Conservation (phyloP, 805 yeast genomes). For the Metschnikowia similis region DNA sequence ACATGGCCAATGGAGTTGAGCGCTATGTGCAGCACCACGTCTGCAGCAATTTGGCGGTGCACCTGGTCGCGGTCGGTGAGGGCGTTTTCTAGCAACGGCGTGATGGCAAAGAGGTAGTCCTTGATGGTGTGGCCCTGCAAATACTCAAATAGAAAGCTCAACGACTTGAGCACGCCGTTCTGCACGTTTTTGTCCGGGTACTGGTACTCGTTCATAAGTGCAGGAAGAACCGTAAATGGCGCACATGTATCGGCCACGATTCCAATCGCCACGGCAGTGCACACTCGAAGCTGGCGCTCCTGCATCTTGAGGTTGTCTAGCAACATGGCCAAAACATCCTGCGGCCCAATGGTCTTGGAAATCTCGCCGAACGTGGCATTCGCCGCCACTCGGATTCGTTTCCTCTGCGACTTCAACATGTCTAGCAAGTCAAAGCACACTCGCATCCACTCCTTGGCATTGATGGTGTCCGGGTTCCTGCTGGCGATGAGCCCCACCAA, state of each 20-base stretch:
- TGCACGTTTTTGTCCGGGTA: slow-evolving; percentile 91
- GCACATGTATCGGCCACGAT: slow-evolving; percentile 91
- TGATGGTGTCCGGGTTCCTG: slow-evolving; percentile 72
- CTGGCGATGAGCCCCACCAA: slow-evolving; percentile 81
- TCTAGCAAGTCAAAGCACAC: slow-evolving; percentile 88
- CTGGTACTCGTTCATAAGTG: slow-evolving; percentile 90
- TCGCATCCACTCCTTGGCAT: slow-evolving; percentile 97
- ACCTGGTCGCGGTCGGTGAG: slow-evolving; percentile 85
- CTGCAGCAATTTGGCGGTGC: slow-evolving; percentile 93
- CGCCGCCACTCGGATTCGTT: slow-evolving; percentile 76
- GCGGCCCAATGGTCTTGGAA: slow-evolving; percentile 92
- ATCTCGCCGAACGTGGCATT: slow-evolving; percentile 88
- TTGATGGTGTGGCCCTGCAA: slow-evolving; percentile 69
- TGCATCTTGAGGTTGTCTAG: slow-evolving; percentile 84
- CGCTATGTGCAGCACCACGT: slow-evolving; percentile 78
- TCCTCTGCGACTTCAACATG: slow-evolving; percentile 76
- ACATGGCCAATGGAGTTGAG: slow-evolving; percentile 72
- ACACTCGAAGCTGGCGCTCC: slow-evolving; percentile 93
- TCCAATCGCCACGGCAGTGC: slow-evolving; percentile 97
- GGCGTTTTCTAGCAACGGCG: slow-evolving; percentile 84
- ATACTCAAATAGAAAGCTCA: slow-evolving; percentile 90
- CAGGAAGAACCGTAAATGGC: slow-evolving; percentile 91
- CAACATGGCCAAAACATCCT: slow-evolving; percentile 81
- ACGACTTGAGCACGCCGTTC: slow-evolving; percentile 88
- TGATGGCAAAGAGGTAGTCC: slow-evolving; percentile 76